These are phyloP conservation scores for Starmerella stigmatis DNA, from an alignment of 805 yeast species.

Conservation along the genomic window DNA sequence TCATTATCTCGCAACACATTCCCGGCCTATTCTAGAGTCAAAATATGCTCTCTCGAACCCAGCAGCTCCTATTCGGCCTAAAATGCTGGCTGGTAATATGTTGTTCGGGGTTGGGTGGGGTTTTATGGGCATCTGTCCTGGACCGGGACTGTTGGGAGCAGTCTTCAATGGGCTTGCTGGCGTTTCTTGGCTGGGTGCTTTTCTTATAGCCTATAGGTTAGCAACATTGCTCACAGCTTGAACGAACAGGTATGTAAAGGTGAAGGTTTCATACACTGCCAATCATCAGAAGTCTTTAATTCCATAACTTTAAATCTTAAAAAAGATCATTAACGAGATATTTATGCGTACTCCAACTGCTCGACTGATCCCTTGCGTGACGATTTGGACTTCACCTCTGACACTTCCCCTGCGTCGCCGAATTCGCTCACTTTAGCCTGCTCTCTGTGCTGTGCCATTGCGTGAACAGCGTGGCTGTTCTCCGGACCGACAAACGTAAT, in stretches of 20 bases:
- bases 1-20: neutral
- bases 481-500: slow-evolving; percentile 51
- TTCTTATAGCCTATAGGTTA: neutral
- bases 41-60: slow-evolving; percentile 23
- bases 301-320: no score
- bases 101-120: slow-evolving; percentile 49
- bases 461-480: slow-evolving; percentile 17
- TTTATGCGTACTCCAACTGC: slow-evolving; percentile 1
- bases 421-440: neutral
- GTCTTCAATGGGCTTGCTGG: slow-evolving; percentile 1
- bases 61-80: slow-evolving; percentile 25
- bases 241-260: neutral
- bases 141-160: slow-evolving; percentile 37
- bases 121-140: slow-evolving; percentile 43
- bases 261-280: no score
- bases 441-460: slow-evolving; percentile 1
- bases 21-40: slow-evolving; percentile 11
- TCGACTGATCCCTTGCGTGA: neutral
- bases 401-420: neutral
- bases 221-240: neutral
- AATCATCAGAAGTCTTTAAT: no score
- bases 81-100: slow-evolving; percentile 36
- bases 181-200: slow-evolving; percentile 9
- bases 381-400: neutral
- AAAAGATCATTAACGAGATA: no score